phyloP scores from a whole-genome alignment of 371 early-diverging fungal species.

The Mucor saturninus region DNA sequence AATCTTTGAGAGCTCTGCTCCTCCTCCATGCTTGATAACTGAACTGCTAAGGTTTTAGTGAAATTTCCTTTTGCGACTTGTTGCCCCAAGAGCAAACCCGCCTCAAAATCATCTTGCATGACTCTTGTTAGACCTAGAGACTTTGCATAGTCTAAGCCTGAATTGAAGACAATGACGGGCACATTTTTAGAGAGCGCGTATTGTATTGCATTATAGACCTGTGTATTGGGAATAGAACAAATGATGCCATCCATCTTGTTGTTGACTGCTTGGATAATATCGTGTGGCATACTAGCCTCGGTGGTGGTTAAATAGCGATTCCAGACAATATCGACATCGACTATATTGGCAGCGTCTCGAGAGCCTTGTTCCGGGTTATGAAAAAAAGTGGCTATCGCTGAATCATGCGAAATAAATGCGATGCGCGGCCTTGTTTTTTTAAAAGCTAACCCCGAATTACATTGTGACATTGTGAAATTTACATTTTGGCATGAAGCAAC shows the following conservation, averaged over 20 bases:
- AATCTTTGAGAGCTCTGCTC: not conserved
- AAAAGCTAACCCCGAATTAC: not conserved
- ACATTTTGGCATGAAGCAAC: not conserved
- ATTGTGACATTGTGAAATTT: constrained; percentile 3
- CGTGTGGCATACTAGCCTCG: constrained; percentile 37
- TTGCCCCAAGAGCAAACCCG: constrained; percentile 42
- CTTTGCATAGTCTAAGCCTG: constrained; percentile 44
- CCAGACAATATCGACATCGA: constrained; percentile 46
- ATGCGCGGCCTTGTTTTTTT: constrained; percentile 21
- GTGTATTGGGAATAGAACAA: constrained; percentile 47
- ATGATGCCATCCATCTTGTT: constrained; percentile 47
- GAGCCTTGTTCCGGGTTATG: constrained; percentile 45
- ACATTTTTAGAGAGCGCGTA: constrained; percentile 35
- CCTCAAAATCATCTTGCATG: constrained; percentile 46
- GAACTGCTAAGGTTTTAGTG: constrained; percentile 21
- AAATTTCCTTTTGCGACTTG: constrained; percentile 33
- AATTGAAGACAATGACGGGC: constrained; percentile 54
- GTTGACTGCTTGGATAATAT: constrained; percentile 37
- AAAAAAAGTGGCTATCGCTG: constrained; percentile 41
- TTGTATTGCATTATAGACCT: constrained; percentile 41
- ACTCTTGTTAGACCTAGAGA: constrained; percentile 43
- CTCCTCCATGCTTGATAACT: constrained; percentile 17
- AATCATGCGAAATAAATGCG: constrained; percentile 41
- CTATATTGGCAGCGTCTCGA: constrained; percentile 46
- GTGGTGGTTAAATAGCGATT: constrained; percentile 32